Evolutionary conservation across 1,284 basidiomycete genomes (phyloP), one percentile per base, ranked within the genome.

Genomic region (Stygiomarasmius scandens): DNA sequence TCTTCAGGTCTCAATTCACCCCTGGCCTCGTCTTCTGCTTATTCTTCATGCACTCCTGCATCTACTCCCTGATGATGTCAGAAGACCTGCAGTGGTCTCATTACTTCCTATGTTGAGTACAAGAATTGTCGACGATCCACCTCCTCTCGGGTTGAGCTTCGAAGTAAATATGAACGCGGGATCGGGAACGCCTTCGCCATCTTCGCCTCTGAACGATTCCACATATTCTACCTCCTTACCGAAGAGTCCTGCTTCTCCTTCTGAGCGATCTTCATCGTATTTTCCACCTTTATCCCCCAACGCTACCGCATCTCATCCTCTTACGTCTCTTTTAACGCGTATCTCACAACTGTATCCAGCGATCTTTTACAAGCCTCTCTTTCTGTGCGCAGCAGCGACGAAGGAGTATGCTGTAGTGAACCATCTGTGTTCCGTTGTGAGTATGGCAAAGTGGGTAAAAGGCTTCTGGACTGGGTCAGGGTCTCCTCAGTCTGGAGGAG

Each of bases 331-430:
- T 45, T 72, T 90, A 1, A 73, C 78, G 23, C 71, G 70, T 23
- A 64, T 87, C 32, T 83, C 87, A 6, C 71, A 77, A 46, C 63
- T 72, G 24, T 79, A 85, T 64, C 87, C 90, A 1, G 85, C 84
- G 58, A 62, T 87, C 0, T 87, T 92, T 69, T 92, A 86, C 77
- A 90, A 89, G 66, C 85, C 88, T 1, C 74, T 94, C 23, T 92
- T 93, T 68, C 72, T 80, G 0, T 87, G 87, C 50, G 86, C 90
- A 0, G 84, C 84, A 0, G 83, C 88, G 0, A 77, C 78, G 22
- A 85, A 84, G 59, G 81, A 85, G 38, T 65, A 82, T 14, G 79
- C 81, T 0, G 76, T 91, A 2, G 71, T 81, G 3, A 81, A 79
- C 41, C 82, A 89, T 58, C 77, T 92, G 0, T 79, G 81, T 48